These are phyloP conservation scores for Cladosporium austrohemisphaericum DNA, from an alignment of 2,329 filamentous ascomycete species.

Conservation along the genomic window DNA sequence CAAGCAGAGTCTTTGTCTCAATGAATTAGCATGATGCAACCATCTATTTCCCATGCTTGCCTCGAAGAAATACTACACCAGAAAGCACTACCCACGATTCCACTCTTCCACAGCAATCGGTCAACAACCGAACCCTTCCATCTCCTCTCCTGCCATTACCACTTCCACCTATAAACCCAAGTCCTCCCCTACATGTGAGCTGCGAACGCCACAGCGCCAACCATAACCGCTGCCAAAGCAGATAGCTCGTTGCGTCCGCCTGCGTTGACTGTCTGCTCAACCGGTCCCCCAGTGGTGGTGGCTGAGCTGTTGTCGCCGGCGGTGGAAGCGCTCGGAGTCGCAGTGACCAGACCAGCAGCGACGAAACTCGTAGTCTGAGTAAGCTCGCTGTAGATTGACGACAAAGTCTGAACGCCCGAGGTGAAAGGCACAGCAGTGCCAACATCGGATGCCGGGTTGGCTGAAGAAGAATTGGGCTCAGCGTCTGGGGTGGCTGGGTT, in stretches of 20 bases:
- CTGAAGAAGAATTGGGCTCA: neutral
- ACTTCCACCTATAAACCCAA: no score
- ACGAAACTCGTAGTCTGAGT: constrained; percentile 11
- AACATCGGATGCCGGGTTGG: neutral
- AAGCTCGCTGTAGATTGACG: constrained; percentile 8
- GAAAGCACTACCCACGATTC: no score
- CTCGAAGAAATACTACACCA: no score
- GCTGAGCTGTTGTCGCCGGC: neutral
- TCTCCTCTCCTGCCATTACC: no score
- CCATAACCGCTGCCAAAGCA: constrained; percentile 3
- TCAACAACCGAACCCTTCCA: no score
- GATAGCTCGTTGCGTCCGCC: neutral
- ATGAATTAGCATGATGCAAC: no score
- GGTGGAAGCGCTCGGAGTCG: neutral
- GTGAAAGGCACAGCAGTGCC: constrained; percentile 6
- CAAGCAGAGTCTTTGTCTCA: no score
- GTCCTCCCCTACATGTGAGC: neutral
- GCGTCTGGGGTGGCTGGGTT: neutral
- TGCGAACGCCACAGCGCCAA: constrained; percentile 6
- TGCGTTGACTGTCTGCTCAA: constrained; percentile 2
- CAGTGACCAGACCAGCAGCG: constrained; percentile 1
- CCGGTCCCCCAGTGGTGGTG: constrained; percentile 1
- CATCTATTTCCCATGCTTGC: no score
- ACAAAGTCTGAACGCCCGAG: neutral
- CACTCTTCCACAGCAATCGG: no score